Percentiles rank a stretch among this genome's conserved stretches.
phyloP scores from a whole-genome alignment of 2,329 filamentous ascomycete species.

The Fusarium camptoceras region DNA sequence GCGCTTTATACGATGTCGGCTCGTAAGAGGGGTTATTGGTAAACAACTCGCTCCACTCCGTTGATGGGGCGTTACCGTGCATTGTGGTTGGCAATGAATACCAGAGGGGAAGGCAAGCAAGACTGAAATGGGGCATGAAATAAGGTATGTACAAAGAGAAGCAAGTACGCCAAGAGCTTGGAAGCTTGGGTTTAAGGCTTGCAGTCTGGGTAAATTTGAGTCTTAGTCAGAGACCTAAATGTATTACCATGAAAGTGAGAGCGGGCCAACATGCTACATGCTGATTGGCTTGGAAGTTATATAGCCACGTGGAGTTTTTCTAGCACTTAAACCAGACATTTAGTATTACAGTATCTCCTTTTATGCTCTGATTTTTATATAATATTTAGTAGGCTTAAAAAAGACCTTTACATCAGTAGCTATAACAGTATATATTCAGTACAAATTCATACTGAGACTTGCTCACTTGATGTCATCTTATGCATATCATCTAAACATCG shows the following conservation, averaged over 20 bases:
- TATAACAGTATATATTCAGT: background rate
- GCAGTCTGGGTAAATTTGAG: background rate
- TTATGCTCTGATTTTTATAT: accelerated
- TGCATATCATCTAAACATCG: background rate
- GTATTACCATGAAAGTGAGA: too few species aligned
- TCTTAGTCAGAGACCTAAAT: background rate
- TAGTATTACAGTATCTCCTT: accelerated
- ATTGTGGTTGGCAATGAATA: accelerated
- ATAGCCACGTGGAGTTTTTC: background rate
- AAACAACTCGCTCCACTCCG: background rate
- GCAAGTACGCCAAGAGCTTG: background rate
- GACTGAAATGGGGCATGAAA: background rate
- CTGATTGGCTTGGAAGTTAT: accelerated
- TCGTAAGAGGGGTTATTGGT: background rate
- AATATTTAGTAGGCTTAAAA: accelerated
- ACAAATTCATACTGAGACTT: background rate
- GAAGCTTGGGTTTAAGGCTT: background rate
- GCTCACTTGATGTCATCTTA: background rate
- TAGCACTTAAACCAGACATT: accelerated
- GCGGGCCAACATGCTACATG: background rate
- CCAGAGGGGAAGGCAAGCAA: accelerated
- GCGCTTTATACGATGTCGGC: background rate
- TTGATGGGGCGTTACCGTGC: accelerated
- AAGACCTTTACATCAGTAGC: accelerated
- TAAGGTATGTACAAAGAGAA: background rate